Conservation (phyloP, 345 rosid genomes). For the Syzygium grande region DNA sequence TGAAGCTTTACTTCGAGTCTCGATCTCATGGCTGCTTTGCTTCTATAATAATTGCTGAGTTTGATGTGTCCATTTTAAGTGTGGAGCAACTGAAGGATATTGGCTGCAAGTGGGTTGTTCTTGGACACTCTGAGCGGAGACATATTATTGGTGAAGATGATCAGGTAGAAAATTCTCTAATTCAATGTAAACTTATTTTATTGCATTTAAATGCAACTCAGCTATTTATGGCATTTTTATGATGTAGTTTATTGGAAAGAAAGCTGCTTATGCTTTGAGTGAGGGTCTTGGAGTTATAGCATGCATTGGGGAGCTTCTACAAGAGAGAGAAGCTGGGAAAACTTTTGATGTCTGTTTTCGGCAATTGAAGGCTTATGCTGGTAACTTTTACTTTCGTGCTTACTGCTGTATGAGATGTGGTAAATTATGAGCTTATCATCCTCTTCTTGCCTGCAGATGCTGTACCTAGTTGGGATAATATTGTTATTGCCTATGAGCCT, state of each 20-base stretch:
- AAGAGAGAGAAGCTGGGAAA: slow-evolving; percentile 94
- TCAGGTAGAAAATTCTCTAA: slow-evolving; percentile 39
- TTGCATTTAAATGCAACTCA: not conserved
- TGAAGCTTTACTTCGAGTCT: not conserved
- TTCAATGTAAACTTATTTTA: not conserved
- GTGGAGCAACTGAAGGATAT: slow-evolving; percentile 88
- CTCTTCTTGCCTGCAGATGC: slow-evolving; percentile 40
- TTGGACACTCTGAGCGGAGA: slow-evolving; percentile 97
- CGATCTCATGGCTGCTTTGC: not conserved
- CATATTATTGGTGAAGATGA: slow-evolving; percentile 87
- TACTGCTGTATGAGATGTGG: not conserved
- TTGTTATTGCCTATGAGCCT: slow-evolving; percentile 95
- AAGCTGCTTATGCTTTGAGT: slow-evolving; percentile 85
- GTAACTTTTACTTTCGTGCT: slow-evolving; percentile 21
- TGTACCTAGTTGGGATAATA: slow-evolving; percentile 80
- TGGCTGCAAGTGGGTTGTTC: slow-evolving; percentile 97
- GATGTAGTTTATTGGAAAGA: slow-evolving; percentile 86
- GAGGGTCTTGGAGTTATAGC: slow-evolving; percentile 93
- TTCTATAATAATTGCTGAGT: not conserved
- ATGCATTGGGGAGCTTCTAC: slow-evolving; percentile 81
- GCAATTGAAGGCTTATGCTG: slow-evolving; percentile 88
- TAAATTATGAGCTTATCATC: not conserved
- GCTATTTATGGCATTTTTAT: not conserved
- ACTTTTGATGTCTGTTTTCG: slow-evolving; percentile 90
- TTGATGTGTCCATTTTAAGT: slow-evolving; percentile 22